These are phyloP conservation scores for Rhodomyrtus psidioides DNA, from an alignment of 441 rosid species.

Conservation along the genomic window DNA sequence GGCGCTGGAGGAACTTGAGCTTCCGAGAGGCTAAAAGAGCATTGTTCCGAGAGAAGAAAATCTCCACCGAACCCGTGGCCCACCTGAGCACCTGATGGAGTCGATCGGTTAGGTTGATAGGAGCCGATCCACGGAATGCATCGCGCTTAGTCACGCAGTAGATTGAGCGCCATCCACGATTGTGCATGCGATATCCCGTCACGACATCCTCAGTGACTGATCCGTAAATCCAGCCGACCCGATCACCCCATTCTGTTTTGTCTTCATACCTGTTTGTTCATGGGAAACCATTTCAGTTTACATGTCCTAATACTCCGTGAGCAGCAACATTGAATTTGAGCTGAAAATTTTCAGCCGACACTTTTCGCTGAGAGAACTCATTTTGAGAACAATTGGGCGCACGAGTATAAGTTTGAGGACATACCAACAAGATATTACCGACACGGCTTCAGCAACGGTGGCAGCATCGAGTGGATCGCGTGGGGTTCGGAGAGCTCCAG, in stretches of 20 bases:
- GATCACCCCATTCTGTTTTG: conserved; percentile 89
- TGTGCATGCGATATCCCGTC: conserved; percentile 89
- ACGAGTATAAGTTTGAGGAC: background rate
- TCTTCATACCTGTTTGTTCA: conserved; percentile 54
- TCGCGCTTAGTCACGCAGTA: conserved; percentile 82
- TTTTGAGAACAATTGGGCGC: background rate
- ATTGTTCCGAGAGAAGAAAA: conserved; percentile 87
- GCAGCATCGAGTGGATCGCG: conserved; percentile 78
- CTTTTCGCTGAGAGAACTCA: background rate
- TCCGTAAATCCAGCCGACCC: conserved; percentile 91
- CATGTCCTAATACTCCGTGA: too few species aligned
- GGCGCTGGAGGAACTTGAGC: conserved; percentile 72
- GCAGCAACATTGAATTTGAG: background rate
- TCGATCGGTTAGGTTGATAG: conserved; percentile 75
- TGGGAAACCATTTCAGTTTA: background rate
- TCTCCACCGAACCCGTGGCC: conserved; percentile 92
- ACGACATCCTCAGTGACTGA: conserved; percentile 92
- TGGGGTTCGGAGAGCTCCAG: conserved; percentile 64
- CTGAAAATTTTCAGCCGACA: background rate
- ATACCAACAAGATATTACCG: conserved; percentile 88
- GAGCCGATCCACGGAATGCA: conserved; percentile 80
- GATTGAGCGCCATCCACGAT: conserved; percentile 85
- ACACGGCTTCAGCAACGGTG: conserved; percentile 78
- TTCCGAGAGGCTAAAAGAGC: conserved; percentile 48
- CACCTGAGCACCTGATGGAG: conserved; percentile 86